Base-by-base conservation (phyloP, 192 early-diverging fungal species). In the Coemansia sp. region DNA sequence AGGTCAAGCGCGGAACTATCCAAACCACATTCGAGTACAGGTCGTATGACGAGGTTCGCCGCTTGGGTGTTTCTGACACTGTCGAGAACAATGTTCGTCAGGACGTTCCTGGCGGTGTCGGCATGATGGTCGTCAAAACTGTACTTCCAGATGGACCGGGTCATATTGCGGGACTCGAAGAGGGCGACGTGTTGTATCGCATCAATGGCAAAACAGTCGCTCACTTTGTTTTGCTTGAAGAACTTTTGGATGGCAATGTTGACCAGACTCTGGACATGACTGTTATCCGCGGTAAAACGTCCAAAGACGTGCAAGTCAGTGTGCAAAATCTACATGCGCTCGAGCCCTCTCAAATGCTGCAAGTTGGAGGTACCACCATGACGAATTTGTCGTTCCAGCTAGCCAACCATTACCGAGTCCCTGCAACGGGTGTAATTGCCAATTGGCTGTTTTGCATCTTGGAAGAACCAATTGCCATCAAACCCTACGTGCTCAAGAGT, bases 331-430 rank as follows among this genome's bases (percentile, higher is more conserved):
- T 94, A 61, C 89, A 91, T 64, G 78, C 80, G 3, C 87, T 93
- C 35, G 94, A 95, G 4, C 94, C 95, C 1, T 87, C 92, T 64
- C 83, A 89, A 34, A 93, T 90, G 77, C 87, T 97, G 1, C 89
- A 94, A 60, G 87, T 95, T 43, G 95, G 95, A 55, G 94, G 94
- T 50, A 90, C 86, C 34, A 87, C 90, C 55, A 84, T 92, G 18
- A 84, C 92, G 68, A 84, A 91, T 50, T 71, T 94, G 29, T 90
- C 89, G 7, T 92, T 90, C 64, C 90, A 92, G 64, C 73, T 94
- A n/a, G 92, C 92, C 0, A 86, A 89, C 67, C 83, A 83, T 9
- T 89, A 89, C 70, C 84, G 84, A 4, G 78, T 89, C 27, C 90
- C 92, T 15, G 86, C 88, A 6, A 80, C 84, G 20, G 96, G 96